Conservation (phyloP, 805 yeast species). For the Hanseniaspora jakobsenii region DNA sequence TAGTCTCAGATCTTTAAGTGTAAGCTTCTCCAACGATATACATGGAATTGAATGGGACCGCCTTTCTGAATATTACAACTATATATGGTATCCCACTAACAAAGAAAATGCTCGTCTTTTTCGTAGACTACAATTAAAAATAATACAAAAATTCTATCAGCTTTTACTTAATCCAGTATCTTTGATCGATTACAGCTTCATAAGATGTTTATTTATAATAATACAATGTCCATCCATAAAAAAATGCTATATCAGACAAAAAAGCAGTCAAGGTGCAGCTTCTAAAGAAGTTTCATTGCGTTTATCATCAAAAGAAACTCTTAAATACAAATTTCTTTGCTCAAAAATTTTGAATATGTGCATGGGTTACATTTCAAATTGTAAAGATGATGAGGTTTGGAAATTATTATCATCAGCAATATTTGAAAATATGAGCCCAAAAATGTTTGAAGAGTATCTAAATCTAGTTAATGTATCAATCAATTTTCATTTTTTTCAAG, state of each 20-base stretch:
- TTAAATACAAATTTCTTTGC: background rate
- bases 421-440: background rate
- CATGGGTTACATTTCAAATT: slow-evolving; percentile 53
- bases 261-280: too few species aligned
- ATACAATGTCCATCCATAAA: slow-evolving; percentile 56
- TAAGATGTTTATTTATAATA: slow-evolving; percentile 52
- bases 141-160: background rate
- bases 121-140: background rate
- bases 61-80: too few species aligned
- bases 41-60: too few species aligned
- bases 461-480: background rate
- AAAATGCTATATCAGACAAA: too few species aligned
- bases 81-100: too few species aligned
- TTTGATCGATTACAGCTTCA: background rate
- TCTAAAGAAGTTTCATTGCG: too few species aligned
- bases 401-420: background rate
- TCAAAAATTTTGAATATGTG: slow-evolving; percentile 59
- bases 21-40: too few species aligned
- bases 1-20: too few species aligned
- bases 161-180: background rate
- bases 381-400: background rate
- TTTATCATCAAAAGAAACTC: too few species aligned
- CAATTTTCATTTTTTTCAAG: too few species aligned
- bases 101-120: too few species aligned
- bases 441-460: background rate